These are phyloP conservation scores for Beverwykella pulmonaria DNA, from an alignment of 495 filamentous ascomycete species.

Conservation along the genomic window DNA sequence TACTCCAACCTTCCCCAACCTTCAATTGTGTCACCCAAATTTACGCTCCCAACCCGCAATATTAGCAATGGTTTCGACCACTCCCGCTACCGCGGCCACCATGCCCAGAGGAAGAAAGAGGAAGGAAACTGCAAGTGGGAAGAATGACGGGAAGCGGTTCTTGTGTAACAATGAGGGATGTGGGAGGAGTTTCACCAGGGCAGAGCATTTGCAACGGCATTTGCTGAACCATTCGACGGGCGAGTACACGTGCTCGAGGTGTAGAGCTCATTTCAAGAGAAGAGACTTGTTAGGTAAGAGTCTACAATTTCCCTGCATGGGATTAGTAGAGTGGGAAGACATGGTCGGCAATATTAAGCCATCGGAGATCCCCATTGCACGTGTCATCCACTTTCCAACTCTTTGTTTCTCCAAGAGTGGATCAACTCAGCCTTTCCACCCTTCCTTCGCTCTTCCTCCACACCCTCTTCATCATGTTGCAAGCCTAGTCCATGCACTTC, in stretches of 20 bases:
- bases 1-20: conserved; percentile 26
- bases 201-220: conserved; percentile 31
- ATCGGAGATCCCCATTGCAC: background rate
- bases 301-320: background rate
- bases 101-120: conserved; percentile 16
- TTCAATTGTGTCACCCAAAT: conserved; percentile 15
- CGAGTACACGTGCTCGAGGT: conserved; percentile 26
- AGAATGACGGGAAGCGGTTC: conserved; percentile 9
- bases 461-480: background rate
- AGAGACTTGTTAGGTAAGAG: conserved; percentile 26
- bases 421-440: background rate
- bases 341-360: too few species aligned
- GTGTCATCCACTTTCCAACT: background rate
- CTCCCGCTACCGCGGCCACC: background rate
- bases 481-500: background rate
- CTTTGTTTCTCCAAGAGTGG: conserved; percentile 13
- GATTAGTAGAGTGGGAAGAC: background rate
- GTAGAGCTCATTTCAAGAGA: conserved; percentile 31
- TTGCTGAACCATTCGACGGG: conserved; percentile 27
- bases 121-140: conserved; percentile 9
- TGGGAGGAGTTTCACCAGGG: conserved; percentile 27
- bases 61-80: background rate
- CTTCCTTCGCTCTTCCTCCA: conserved; percentile 3
- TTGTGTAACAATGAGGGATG: conserved; percentile 20
- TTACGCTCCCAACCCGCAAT: background rate